Evolutionary conservation across 2,329 filamentous ascomycete species (phyloP).

Genomic region (Monilinia laxa): DNA sequence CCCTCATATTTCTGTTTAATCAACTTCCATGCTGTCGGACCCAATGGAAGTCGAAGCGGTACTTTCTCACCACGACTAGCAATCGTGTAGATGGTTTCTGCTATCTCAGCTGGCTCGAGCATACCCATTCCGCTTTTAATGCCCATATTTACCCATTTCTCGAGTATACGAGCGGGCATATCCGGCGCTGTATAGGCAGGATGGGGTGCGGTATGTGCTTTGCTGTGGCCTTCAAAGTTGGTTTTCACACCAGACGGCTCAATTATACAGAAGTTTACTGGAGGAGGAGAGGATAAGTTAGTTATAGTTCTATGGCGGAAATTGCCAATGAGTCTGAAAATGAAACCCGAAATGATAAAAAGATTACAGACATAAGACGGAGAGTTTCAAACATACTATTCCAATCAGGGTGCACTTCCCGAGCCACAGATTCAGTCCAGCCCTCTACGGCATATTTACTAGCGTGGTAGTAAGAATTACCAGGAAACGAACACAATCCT

Average conservation of each 20-base stretch:
- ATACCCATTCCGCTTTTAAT: slow-evolving; percentile 29
- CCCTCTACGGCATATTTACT: slow-evolving; percentile 46
- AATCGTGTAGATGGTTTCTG: slow-evolving; percentile 32
- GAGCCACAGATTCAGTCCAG: slow-evolving; percentile 42
- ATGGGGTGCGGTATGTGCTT: slow-evolving; percentile 32
- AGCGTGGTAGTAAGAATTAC: slow-evolving; percentile 44
- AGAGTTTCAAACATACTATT: slow-evolving; percentile 35
- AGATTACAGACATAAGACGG: neutral
- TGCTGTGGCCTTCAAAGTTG: slow-evolving; percentile 44
- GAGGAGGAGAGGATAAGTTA: neutral
- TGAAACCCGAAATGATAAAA: neutral
- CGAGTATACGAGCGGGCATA: slow-evolving; percentile 40
- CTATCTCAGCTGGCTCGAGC: slow-evolving; percentile 32
- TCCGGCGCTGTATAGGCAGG: slow-evolving; percentile 36
- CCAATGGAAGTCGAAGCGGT: slow-evolving; percentile 34
- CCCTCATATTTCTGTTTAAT: slow-evolving; percentile 33
- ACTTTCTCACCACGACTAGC: slow-evolving; percentile 33
- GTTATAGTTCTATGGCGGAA: neutral
- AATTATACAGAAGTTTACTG: slow-evolving; percentile 45
- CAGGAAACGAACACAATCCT: slow-evolving; percentile 42
- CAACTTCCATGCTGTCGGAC: slow-evolving; percentile 31
- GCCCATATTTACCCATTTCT: slow-evolving; percentile 30
- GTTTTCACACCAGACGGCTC: slow-evolving; percentile 47
- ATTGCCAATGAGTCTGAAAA: neutral
- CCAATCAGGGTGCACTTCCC: slow-evolving; percentile 43